A percentile compares a stretch with the other conserved stretches of the same genome.
Conservation (phyloP, 2,329 filamentous ascomycete genomes). For the Colletotrichum camelliae region DNA sequence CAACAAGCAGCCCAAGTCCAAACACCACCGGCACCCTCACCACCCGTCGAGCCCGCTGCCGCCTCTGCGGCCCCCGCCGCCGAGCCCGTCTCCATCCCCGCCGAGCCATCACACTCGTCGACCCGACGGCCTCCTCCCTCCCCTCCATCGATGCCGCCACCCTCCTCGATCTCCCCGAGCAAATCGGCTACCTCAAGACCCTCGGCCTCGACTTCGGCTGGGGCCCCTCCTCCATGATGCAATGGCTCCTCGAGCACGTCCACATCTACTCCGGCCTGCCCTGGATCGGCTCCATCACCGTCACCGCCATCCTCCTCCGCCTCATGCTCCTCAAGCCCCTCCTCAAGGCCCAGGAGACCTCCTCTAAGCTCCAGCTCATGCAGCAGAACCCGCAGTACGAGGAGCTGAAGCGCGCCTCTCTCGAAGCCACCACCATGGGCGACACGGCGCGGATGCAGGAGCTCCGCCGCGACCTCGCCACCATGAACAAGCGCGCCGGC, state of each 20-base stretch:
- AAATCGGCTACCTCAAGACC: slow-evolving; percentile 81
- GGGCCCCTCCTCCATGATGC: slow-evolving; percentile 75
- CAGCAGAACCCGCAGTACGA: slow-evolving; percentile 58
- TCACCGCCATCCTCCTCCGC: slow-evolving; percentile 70
- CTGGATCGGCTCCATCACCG: slow-evolving; percentile 81
- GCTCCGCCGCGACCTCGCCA: slow-evolving; percentile 39
- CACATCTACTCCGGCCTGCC: slow-evolving; percentile 78
- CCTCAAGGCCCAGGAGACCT: slow-evolving; percentile 64
- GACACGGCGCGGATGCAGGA: slow-evolving; percentile 54
- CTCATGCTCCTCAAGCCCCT: slow-evolving; percentile 69
- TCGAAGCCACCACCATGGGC: slow-evolving; percentile 60
- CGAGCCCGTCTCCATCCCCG: slow-evolving; percentile 23
- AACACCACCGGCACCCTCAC: slow-evolving; percentile 18
- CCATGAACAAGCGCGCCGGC: slow-evolving; percentile 42
- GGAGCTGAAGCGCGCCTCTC: slow-evolving; percentile 38
- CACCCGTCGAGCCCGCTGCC: background rate
- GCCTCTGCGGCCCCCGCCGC: slow-evolving; percentile 31
- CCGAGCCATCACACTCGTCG: background rate
- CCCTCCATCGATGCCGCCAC: slow-evolving; percentile 42
- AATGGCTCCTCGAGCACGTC: slow-evolving; percentile 81
- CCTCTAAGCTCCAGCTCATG: slow-evolving; percentile 66
- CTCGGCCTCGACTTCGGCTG: slow-evolving; percentile 89
- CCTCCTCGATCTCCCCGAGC: slow-evolving; percentile 69
- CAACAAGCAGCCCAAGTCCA: slow-evolving; percentile 20
- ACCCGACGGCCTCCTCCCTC: slow-evolving; percentile 25